These are phyloP conservation scores for Drosera capensis DNA, from an alignment of 148 eudicot species.

Conservation along the genomic window DNA sequence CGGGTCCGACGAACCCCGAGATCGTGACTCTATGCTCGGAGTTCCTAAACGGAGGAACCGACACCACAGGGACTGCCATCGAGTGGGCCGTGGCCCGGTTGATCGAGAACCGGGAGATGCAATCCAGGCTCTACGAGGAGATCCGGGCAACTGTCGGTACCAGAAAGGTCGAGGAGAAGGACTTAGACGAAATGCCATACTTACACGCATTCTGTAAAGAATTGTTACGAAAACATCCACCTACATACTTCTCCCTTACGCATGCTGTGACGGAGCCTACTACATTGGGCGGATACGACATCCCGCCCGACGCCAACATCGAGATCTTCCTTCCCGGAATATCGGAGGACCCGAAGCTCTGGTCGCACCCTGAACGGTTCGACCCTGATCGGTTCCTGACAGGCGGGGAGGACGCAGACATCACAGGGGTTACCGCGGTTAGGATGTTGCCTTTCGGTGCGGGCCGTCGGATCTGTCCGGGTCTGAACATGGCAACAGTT, in stretches of 20 bases:
- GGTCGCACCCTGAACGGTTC: constrained; percentile 52
- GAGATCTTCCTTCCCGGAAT: constrained; percentile 67
- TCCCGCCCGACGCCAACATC: constrained; percentile 45
- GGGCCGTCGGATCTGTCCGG: constrained; percentile 91
- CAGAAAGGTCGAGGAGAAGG: constrained; percentile 41
- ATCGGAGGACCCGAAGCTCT: constrained; percentile 55
- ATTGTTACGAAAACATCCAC: constrained; percentile 76
- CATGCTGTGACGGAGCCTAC: constrained; percentile 67
- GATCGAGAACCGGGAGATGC: constrained; percentile 55
- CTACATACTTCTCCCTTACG: constrained; percentile 68
- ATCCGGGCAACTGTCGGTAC: constrained; percentile 35
- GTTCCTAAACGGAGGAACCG: constrained; percentile 83
- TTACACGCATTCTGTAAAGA: no score
- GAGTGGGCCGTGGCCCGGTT: constrained; percentile 82
- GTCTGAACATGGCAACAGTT: constrained; percentile 62
- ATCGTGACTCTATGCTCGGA: constrained; percentile 80
- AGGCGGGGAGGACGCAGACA: constrained; percentile 75
- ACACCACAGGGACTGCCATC: constrained; percentile 72
- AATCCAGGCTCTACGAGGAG: constrained; percentile 39
- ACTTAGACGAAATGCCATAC: constrained; percentile 49
- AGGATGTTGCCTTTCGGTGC: constrained; percentile 84
- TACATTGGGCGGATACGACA: constrained; percentile 53
- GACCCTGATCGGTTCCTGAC: constrained; percentile 66
- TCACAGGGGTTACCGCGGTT: constrained; percentile 44
- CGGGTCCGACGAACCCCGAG: constrained; percentile 41